A percentile compares a stretch with the other conserved stretches of the same genome.
phyloP scores from a whole-genome alignment of 2,329 filamentous ascomycete genomes.

The Septoria petroselini region DNA sequence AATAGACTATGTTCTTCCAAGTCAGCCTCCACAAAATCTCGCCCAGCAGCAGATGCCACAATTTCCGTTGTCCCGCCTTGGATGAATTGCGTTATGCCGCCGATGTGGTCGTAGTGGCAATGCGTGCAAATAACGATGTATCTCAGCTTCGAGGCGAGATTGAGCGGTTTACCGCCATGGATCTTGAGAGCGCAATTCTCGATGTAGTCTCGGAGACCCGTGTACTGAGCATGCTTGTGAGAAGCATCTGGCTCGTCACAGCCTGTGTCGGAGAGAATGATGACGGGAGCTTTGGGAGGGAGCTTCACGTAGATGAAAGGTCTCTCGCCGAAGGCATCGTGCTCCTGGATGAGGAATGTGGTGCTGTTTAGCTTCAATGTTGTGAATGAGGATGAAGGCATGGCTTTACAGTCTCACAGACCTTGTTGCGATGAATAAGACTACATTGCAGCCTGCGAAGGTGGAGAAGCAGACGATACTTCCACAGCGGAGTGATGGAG shows the following conservation, averaged over 20 bases:
- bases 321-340: conserved; percentile 45
- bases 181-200: conserved; percentile 42
- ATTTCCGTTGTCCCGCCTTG: conserved; percentile 28
- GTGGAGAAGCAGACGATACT: no score
- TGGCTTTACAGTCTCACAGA: background rate
- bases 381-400: conserved; percentile 35
- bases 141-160: conserved; percentile 32
- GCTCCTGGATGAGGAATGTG: conserved; percentile 47
- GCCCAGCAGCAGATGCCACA: conserved; percentile 39
- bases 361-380: conserved; percentile 41
- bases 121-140: conserved; percentile 49
- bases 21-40: conserved; percentile 43
- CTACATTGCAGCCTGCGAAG: background rate
- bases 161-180: conserved; percentile 41
- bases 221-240: conserved; percentile 29
- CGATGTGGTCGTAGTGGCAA: conserved; percentile 48
- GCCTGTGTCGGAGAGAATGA: conserved; percentile 49
- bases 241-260: conserved; percentile 41
- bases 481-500: no score
- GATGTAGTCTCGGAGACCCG: conserved; percentile 43
- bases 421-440: background rate
- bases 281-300: conserved; percentile 33
- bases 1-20: conserved; percentile 44
- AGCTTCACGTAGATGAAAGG: conserved; percentile 50
- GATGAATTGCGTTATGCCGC: conserved; percentile 41